phyloP scores from a whole-genome alignment of 306 rosid genomes.

The Canavalia ensiformis region DNA sequence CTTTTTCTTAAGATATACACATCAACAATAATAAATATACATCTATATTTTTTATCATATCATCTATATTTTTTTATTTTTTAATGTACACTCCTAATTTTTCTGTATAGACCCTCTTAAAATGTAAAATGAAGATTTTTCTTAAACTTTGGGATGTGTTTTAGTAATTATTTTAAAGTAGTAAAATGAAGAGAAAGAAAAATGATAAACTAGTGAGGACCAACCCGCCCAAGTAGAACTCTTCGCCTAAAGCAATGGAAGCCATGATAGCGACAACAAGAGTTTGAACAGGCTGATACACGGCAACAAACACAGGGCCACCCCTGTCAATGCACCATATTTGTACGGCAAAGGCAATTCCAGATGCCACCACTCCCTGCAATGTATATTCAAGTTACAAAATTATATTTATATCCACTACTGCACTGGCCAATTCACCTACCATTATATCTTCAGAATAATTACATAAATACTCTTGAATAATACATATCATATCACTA shows the following conservation, averaged over 20 bases:
- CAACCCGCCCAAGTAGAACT: conserved; percentile 95
- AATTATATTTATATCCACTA: neutral
- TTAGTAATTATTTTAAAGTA: neutral
- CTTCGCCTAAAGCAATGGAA: conserved; percentile 91
- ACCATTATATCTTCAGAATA: conserved; percentile 42
- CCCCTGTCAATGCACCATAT: conserved; percentile 99
- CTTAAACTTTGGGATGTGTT: neutral
- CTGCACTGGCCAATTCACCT: neutral
- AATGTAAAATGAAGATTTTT: neutral
- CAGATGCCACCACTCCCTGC: conserved; percentile 99
- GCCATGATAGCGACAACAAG: conserved; percentile 97
- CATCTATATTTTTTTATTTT: too few species aligned
- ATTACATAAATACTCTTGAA: conserved; percentile 46
- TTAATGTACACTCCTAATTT: too few species aligned
- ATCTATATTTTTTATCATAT: too few species aligned
- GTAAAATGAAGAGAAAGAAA: neutral
- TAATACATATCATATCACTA: conserved; percentile 47
- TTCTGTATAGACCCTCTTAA: neutral
- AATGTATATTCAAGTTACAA: neutral
- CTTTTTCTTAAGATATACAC: neutral
- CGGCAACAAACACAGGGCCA: conserved; percentile 98
- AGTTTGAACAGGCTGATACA: conserved; percentile 99
- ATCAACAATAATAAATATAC: too few species aligned
- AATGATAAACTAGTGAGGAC: conserved; percentile 8
- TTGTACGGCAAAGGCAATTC: conserved; percentile 98